phyloP scores from a whole-genome alignment of 2,329 filamentous ascomycete species.

The Arthrobotrys entomopaga region DNA sequence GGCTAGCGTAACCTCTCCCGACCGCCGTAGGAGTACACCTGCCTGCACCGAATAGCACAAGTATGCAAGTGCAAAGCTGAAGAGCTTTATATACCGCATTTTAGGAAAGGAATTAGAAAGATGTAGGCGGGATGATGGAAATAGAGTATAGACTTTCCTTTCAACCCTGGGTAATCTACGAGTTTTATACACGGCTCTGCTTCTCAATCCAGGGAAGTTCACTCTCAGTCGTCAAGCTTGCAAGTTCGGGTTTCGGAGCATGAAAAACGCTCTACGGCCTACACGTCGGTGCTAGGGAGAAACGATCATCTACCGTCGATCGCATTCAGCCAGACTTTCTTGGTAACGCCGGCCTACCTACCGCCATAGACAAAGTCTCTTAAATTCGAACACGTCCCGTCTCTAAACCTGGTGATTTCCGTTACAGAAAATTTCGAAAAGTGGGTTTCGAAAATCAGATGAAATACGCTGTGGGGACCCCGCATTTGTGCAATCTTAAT shows the following conservation, averaged over 20 bases:
- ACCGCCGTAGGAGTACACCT: conserved; percentile 55
- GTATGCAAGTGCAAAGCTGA: conserved; percentile 22
- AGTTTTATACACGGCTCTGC: conserved; percentile 22
- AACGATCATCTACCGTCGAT: conserved; percentile 8
- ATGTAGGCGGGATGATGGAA: background rate
- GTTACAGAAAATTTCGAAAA: no score
- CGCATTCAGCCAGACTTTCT: conserved; percentile 3
- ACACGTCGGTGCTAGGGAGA: conserved; percentile 1
- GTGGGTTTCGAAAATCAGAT: conserved; percentile 39
- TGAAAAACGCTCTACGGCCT: no score
- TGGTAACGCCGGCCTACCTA: background rate
- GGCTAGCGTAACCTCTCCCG: conserved; percentile 57
- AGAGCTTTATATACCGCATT: conserved; percentile 19
- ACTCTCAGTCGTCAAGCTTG: background rate
- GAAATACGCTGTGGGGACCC: conserved; percentile 43
- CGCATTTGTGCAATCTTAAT: conserved; percentile 20
- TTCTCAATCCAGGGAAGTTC: background rate
- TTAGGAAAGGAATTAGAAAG: conserved; percentile 17
- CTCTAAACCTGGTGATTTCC: background rate
- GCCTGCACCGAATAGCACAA: conserved; percentile 28
- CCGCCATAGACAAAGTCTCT: conserved; percentile 8
- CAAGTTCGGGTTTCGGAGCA: no score
- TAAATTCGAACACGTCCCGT: conserved; percentile 15
- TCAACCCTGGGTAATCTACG: conserved; percentile 18
- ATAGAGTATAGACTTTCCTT: background rate